These are phyloP conservation scores for Crucihimalaya himalaica DNA, from an alignment of 345 rosid species.

Conservation along the genomic window DNA sequence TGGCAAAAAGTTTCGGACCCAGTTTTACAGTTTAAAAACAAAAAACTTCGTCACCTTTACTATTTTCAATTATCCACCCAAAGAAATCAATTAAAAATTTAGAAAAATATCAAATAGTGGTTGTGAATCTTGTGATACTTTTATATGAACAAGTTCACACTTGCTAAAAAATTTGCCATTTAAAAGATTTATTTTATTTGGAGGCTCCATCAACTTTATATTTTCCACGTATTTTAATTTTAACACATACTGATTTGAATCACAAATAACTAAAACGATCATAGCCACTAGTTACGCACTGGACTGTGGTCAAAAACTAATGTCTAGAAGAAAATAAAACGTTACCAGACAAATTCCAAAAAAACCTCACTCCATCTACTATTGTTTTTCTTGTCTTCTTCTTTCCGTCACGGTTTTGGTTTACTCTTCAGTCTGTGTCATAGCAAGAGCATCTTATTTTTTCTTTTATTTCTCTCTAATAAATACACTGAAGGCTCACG, in stretches of 20 bases:
- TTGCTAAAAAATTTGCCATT: constrained; percentile 1
- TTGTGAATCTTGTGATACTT: constrained; percentile 4
- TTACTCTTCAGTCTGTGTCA: constrained; percentile 30
- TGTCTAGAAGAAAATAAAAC: no score
- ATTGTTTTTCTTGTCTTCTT: constrained; percentile 14
- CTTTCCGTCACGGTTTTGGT: constrained; percentile 37
- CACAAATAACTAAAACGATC: neutral
- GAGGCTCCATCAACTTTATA: constrained; percentile 14
- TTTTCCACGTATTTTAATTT: constrained; percentile 20
- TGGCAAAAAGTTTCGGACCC: neutral
- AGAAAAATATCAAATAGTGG: constrained; percentile 16
- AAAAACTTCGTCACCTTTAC: neutral
- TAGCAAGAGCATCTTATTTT: constrained; percentile 20
- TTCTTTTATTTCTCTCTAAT: neutral
- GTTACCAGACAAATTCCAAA: constrained; percentile 31
- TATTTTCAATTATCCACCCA: constrained; percentile 22
- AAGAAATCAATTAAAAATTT: neutral
- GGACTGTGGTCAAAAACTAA: neutral
- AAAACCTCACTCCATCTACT: neutral
- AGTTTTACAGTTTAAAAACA: neutral
- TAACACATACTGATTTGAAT: neutral
- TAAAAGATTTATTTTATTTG: neutral
- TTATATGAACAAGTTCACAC: constrained; percentile 21
- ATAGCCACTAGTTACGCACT: constrained; percentile 24
- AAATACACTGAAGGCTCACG: constrained; percentile 24